Evolutionary conservation across 352 stramenopile species (phyloP).

Genomic region (Phytopythium ostracodes): DNA sequence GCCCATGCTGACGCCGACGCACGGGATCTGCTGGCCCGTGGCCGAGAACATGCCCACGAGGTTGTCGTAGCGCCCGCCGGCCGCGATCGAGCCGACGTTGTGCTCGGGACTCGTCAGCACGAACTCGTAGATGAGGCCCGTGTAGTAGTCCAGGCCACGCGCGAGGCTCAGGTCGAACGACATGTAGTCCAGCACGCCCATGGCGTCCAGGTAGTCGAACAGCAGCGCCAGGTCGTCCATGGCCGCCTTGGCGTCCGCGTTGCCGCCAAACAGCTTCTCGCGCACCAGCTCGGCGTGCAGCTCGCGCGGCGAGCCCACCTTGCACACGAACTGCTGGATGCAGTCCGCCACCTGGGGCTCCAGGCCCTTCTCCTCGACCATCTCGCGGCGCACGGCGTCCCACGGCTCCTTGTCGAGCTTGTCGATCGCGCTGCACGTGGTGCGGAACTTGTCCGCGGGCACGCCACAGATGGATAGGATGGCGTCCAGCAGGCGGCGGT

Average conservation of each 20-base stretch:
- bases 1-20: constrained; percentile 97
- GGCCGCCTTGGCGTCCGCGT: constrained; percentile 76
- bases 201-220: constrained; percentile 97
- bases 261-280: constrained; percentile 90
- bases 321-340: constrained; percentile 94
- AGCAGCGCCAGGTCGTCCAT: constrained; percentile 93
- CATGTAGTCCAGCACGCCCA: constrained; percentile 93
- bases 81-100: constrained; percentile 97
- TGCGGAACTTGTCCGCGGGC: constrained; percentile 95
- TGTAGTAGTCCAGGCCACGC: constrained; percentile 99
- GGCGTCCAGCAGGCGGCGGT: constrained; percentile 95
- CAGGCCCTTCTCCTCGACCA: constrained; percentile 98
- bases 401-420: constrained; percentile 99
- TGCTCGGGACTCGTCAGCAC: constrained; percentile 88
- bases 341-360: constrained; percentile 86
- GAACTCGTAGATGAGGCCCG: constrained; percentile 99
- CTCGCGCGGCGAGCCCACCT: constrained; percentile 83
- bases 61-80: constrained; percentile 97
- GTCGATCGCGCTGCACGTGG: constrained; percentile 98
- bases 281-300: constrained; percentile 73
- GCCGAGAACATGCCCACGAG: constrained; percentile 98
- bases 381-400: constrained; percentile 87
- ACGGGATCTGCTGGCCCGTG: constrained; percentile 94
- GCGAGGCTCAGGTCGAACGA: constrained; percentile 97
- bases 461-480: constrained; percentile 98